Evolutionary conservation across 2,329 filamentous ascomycete genomes (phyloP), one percentile per base, ranked within the genome.

Genomic region (Trichoderma atroviride): DNA sequence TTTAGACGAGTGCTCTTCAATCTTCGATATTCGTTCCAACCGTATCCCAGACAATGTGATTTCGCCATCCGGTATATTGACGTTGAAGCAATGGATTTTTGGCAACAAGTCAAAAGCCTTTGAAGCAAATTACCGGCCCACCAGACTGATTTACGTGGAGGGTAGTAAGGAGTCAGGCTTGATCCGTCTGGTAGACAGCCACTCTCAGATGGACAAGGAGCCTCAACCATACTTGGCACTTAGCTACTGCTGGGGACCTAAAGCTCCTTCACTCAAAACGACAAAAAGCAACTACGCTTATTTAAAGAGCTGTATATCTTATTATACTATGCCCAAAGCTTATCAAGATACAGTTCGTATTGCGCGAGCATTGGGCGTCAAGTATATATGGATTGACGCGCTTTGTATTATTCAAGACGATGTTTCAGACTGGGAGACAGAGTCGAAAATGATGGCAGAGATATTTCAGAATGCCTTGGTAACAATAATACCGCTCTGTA

Each of bases 391-490:
- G 63, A 66, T 66, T 24, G 63, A 66, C 29, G 53, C 63, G 5
- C 55, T 66, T n/a, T 66, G 63, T 27, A 66, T 66, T 37, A 43
- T 66, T 5, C 63, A 66, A 66, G 52, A 66, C 6, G 52, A 58
- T 9, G 14, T 47, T 35, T 29, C 4, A 16, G 63, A 58, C 52
- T 56, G 52, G 63, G 63, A 58, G 35, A 66, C 4, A 19, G 63
- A 66, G 27, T 56, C 55, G 3, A 35, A 56, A 4, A 40, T 22
- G 9, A 66, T 66, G 63, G 63, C 52, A 3, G 55, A 57, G 2
- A 66, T 65, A 14, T 65, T 52, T 50, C 59, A 43, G 16, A 62
- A 52, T 22, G 35, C 59, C 2, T 43, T 62, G 1, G 43, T 62
- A 29, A 62, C 59, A 3, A 22, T 62, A 29, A 52, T 62, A 52